Percentiles rank a stretch among this genome's conserved stretches.
Conservation (phyloP, 1,284 basidiomycete species). For the Cryptococcus deneoformans region DNA sequence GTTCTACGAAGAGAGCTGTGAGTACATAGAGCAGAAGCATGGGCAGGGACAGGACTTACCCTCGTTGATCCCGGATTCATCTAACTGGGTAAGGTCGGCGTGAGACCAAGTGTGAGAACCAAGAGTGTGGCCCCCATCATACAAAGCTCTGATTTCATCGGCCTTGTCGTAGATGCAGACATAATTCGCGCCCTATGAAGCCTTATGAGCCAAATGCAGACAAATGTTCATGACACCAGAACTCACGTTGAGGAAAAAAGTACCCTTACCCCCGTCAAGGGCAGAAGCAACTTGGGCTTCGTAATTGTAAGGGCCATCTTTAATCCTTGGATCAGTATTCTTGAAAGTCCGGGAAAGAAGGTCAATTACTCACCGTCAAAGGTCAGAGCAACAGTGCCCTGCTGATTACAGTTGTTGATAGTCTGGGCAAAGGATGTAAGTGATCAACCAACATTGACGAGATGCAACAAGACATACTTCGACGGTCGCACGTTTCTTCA, state of each 20-base stretch:
- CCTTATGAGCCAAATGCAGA: not conserved
- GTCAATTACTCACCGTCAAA: constrained; percentile 51
- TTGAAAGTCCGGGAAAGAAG: not conserved
- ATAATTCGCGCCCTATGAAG: constrained; percentile 30
- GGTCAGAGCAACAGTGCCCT: constrained; percentile 52
- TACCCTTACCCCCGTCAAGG: constrained; percentile 54
- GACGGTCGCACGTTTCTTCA: constrained; percentile 4
- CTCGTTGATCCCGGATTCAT: constrained; percentile 45
- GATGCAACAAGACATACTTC: not conserved
- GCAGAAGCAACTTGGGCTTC: constrained; percentile 51
- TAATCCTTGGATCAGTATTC: constrained; percentile 6
- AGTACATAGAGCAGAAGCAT: constrained; percentile 21
- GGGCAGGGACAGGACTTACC: constrained; percentile 35
- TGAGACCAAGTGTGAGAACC: constrained; percentile 61
- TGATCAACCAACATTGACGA: constrained; percentile 11
- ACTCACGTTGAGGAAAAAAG: constrained; percentile 58
- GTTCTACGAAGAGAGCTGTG: constrained; percentile 22
- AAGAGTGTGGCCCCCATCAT: constrained; percentile 53
- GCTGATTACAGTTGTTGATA: constrained; percentile 37
- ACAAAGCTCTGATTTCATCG: constrained; percentile 30
- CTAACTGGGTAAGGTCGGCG: constrained; percentile 52
- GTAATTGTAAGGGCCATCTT: constrained; percentile 55
- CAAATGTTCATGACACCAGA: not conserved
- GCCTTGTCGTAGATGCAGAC: constrained; percentile 57
- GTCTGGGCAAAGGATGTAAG: constrained; percentile 13